Percentiles rank a stretch among this genome's conserved stretches.
phyloP scores from a whole-genome alignment of 2,329 filamentous ascomycete genomes.

The Nemania bipapillata region DNA sequence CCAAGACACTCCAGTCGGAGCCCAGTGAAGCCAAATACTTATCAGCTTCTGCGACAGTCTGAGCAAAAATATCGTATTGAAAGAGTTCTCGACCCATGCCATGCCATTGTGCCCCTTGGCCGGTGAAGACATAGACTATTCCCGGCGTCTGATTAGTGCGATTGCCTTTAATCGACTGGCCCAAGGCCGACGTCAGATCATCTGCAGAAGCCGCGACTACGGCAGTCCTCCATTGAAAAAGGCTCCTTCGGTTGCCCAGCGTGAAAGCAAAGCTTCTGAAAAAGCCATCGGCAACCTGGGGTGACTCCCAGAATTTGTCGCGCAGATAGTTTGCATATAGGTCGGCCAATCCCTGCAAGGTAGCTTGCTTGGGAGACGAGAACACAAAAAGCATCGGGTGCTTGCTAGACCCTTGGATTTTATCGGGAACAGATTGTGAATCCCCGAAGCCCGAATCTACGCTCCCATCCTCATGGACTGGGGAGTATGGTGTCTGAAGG shows the following conservation, averaged over 20 bases:
- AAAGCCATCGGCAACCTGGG: not conserved
- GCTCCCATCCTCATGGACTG: not conserved
- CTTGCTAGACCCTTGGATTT: not conserved
- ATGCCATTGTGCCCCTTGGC: slow-evolving; percentile 11
- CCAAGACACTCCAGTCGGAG: slow-evolving; percentile 3
- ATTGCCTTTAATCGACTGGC: not conserved
- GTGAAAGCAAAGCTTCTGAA: slow-evolving; percentile 6
- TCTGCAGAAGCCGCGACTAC: not conserved
- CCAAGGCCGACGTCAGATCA: not conserved
- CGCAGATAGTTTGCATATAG: not conserved
- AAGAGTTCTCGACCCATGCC: slow-evolving; percentile 17
- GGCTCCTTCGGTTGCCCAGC: not conserved
- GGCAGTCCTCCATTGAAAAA: slow-evolving; percentile 13
- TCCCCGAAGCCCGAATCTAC: not conserved
- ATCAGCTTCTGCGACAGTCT: slow-evolving; percentile 9
- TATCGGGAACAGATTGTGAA: not conserved
- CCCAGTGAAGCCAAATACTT: slow-evolving; percentile 1
- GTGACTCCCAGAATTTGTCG: not conserved
- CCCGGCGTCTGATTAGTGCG: not conserved
- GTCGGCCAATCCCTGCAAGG: not conserved
- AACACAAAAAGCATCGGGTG: not conserved
- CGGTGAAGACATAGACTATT: slow-evolving; percentile 11
- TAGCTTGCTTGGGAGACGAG: not conserved
- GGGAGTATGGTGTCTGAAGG: not conserved
- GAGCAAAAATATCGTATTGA: not conserved